These are phyloP conservation scores for Cyberlindnera subsufficiens DNA, from an alignment of 805 yeast genomes.

Conservation along the genomic window DNA sequence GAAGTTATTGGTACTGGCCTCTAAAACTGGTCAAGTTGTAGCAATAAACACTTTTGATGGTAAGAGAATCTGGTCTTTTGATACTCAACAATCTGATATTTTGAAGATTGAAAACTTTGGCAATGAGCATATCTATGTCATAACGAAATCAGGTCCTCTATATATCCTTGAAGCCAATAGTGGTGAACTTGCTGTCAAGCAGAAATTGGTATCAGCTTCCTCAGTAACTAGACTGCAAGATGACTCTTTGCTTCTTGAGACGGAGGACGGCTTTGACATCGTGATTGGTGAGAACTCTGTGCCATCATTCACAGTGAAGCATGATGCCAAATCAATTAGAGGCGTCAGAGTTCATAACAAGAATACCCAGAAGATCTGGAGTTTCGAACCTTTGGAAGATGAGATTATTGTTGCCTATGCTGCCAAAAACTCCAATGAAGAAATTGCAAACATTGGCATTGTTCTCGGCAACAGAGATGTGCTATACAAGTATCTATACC, in stretches of 20 bases:
- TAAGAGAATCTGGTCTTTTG: conserved; percentile 32
- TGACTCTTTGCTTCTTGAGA: conserved; percentile 14
- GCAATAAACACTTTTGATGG: conserved; percentile 40
- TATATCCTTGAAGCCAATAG: conserved; percentile 20
- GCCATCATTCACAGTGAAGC: conserved; percentile 18
- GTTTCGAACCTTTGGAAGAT: conserved; percentile 20
- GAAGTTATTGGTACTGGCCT: conserved; percentile 36
- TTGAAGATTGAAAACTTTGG: conserved; percentile 18
- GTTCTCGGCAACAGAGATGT: conserved; percentile 67
- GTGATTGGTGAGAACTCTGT: conserved; percentile 8
- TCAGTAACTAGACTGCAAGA: conserved; percentile 10
- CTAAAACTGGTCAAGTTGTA: conserved; percentile 34
- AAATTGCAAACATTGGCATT: conserved; percentile 57
- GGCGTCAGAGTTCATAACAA: conserved; percentile 18
- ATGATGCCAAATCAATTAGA: conserved; percentile 21
- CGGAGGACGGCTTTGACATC: conserved; percentile 12
- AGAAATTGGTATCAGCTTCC: conserved; percentile 9
- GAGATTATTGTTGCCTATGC: conserved; percentile 38
- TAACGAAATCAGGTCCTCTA: conserved; percentile 17
- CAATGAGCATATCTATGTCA: conserved; percentile 11
- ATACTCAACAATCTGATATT: conserved; percentile 19
- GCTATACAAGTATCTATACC: conserved; percentile 77
- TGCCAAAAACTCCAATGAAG: conserved; percentile 32
- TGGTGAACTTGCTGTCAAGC: conserved; percentile 23
- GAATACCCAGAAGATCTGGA: conserved; percentile 32